These are phyloP conservation scores for Pleurotus platypus DNA, from an alignment of 768 basidiomycete species.

Conservation along the genomic window DNA sequence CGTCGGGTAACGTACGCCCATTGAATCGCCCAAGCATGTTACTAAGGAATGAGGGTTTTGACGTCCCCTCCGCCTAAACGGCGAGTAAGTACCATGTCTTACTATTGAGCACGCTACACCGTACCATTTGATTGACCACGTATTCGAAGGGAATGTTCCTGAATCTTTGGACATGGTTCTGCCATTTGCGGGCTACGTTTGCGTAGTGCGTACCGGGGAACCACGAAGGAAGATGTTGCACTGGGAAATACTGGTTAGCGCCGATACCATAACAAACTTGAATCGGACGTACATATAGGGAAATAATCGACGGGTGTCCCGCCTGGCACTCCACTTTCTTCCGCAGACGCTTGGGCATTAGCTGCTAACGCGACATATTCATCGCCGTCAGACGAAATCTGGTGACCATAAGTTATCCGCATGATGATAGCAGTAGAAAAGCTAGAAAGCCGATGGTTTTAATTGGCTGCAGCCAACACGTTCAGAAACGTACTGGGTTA, in stretches of 20 bases:
- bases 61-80: no score
- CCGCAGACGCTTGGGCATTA: not conserved
- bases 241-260: not conserved
- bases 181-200: not conserved
- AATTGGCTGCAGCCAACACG: not conserved
- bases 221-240: constrained; percentile 5
- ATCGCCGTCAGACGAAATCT: constrained; percentile 12
- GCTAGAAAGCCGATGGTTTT: not conserved
- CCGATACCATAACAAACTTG: not conserved
- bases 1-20: not conserved
- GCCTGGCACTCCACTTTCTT: constrained; percentile 9
- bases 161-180: not conserved
- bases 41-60: no score
- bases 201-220: constrained; percentile 7
- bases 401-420: constrained; percentile 16
- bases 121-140: not conserved
- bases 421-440: constrained; percentile 16
- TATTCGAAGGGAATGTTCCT: constrained; percentile 1
- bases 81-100: no score
- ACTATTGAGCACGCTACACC: not conserved
- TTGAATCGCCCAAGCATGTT: no score
- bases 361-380: constrained; percentile 11
- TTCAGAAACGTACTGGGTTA: not conserved
- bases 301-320: constrained; percentile 14
- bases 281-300: constrained; percentile 8